Evolutionary conservation across 2,329 filamentous ascomycete genomes (phyloP).

Genomic region (Colletotrichum sp.): DNA sequence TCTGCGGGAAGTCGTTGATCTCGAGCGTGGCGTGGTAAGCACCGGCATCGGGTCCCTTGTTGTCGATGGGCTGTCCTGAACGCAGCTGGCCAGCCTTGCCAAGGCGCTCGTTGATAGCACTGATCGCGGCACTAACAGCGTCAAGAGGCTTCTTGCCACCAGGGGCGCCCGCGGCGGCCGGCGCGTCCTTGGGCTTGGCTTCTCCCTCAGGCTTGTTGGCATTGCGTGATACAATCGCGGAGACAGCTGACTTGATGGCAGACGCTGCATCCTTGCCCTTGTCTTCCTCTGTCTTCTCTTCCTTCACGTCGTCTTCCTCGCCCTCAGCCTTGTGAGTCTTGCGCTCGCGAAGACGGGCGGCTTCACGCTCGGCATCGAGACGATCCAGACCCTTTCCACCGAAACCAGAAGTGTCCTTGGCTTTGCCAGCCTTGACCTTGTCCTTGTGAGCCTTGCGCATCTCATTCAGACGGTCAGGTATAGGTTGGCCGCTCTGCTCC

Average conservation of each 20-base stretch:
- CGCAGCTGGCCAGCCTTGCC: slow-evolving; percentile 89
- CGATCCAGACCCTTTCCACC: slow-evolving; percentile 93
- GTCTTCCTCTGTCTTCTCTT: slow-evolving; percentile 74
- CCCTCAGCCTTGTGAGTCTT: slow-evolving; percentile 90
- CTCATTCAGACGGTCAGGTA: slow-evolving; percentile 72
- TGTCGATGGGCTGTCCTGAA: slow-evolving; percentile 93
- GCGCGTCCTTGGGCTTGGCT: slow-evolving; percentile 42
- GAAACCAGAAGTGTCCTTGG: slow-evolving; percentile 88
- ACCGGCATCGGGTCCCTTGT: slow-evolving; percentile 96
- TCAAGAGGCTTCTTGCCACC: slow-evolving; percentile 72
- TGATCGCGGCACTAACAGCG: slow-evolving; percentile 88
- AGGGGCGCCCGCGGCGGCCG: slow-evolving; percentile 56
- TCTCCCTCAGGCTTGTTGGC: slow-evolving; percentile 48
- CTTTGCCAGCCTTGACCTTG: slow-evolving; percentile 91
- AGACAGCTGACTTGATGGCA: slow-evolving; percentile 66
- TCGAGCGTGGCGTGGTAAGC: slow-evolving; percentile 96
- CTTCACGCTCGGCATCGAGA: slow-evolving; percentile 89
- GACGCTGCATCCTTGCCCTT: slow-evolving; percentile 72
- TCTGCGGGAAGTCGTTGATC: slow-evolving; percentile 99
- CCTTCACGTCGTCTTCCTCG: slow-evolving; percentile 79
- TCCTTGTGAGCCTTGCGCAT: slow-evolving; percentile 79
- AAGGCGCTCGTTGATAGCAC: slow-evolving; percentile 87
- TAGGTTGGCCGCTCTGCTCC: slow-evolving; percentile 85
- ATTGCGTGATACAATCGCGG: slow-evolving; percentile 59
- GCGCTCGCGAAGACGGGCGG: slow-evolving; percentile 82